These are phyloP conservation scores for Colletotrichum tanaceti DNA, from an alignment of 2,329 filamentous ascomycete species.

Conservation along the genomic window DNA sequence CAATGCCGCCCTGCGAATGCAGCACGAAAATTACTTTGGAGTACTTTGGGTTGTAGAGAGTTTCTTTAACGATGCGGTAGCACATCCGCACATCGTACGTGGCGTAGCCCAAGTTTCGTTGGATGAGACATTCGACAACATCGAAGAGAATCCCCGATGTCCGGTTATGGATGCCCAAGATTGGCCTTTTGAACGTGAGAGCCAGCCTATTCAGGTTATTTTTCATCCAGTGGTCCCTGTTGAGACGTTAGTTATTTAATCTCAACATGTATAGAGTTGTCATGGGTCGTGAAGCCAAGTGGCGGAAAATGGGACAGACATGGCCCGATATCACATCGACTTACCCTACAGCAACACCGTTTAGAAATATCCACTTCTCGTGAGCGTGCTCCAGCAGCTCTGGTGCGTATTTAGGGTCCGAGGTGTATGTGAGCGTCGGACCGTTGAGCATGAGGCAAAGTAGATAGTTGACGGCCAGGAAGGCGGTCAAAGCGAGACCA, in stretches of 20 bases:
- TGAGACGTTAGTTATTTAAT: slow-evolving; percentile 18
- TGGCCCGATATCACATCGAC: slow-evolving; percentile 43
- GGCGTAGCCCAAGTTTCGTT: slow-evolving; percentile 79
- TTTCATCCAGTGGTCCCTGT: slow-evolving; percentile 73
- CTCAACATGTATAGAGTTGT: background rate
- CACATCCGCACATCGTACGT: slow-evolving; percentile 76
- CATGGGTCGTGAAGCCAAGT: background rate
- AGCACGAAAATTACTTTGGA: slow-evolving; percentile 79
- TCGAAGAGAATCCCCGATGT: slow-evolving; percentile 82
- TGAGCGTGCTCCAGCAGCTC: slow-evolving; percentile 63
- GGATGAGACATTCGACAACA: slow-evolving; percentile 80
- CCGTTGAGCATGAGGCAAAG: slow-evolving; percentile 68
- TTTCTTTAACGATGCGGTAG: slow-evolving; percentile 70
- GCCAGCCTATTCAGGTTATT: slow-evolving; percentile 78
- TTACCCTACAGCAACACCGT: slow-evolving; percentile 75
- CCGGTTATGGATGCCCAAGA: slow-evolving; percentile 80
- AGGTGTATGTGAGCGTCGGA: slow-evolving; percentile 59
- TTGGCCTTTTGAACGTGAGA: slow-evolving; percentile 76
- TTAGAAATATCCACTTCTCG: slow-evolving; percentile 83
- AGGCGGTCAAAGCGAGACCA: slow-evolving; percentile 52
- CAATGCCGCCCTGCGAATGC: slow-evolving; percentile 83
- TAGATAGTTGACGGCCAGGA: slow-evolving; percentile 62
- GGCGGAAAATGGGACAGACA: background rate
- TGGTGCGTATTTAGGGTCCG: slow-evolving; percentile 64
- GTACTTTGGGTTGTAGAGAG: slow-evolving; percentile 71